Evolutionary conservation across 176 grass and related monocot species (phyloP).

Genomic region (Avena insularis): DNA sequence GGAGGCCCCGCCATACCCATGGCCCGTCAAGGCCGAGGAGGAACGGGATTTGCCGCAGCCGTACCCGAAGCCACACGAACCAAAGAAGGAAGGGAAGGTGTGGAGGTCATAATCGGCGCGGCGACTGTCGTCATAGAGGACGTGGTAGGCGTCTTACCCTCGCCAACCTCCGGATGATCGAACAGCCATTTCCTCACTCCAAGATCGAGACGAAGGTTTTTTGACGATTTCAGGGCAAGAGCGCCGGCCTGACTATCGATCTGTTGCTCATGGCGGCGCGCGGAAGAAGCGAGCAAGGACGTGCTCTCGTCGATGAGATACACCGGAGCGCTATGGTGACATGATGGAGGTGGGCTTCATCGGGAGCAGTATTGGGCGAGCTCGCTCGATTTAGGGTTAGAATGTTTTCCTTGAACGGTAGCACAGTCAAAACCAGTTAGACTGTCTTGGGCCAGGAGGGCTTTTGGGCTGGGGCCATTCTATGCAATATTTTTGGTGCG

Average conservation of each 20-base stretch:
- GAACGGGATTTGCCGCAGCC: background rate
- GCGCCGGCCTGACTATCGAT: no score
- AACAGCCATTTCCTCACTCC: background rate
- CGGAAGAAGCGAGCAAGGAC: no score
- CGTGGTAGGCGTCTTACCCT: constrained; percentile 17
- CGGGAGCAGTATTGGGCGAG: no score
- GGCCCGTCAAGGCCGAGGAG: background rate
- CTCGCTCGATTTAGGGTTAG: no score
- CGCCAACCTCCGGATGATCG: background rate
- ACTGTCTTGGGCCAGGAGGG: no score
- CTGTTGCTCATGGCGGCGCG: background rate
- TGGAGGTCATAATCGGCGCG: constrained; percentile 17
- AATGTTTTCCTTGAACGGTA: no score
- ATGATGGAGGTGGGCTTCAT: no score
- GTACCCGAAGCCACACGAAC: background rate
- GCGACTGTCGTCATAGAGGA: constrained; percentile 7
- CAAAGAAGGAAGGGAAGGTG: background rate
- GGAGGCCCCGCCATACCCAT: background rate
- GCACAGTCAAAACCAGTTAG: no score
- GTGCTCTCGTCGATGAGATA: no score
- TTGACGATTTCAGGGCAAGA: constrained; percentile 19
- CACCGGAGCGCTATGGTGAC: no score
- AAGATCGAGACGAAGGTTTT: background rate
- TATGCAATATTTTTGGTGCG: no score
- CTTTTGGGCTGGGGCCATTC: no score